Conservation (phyloP, 192 early-diverging fungal species). For the Entomortierella lignicola region DNA sequence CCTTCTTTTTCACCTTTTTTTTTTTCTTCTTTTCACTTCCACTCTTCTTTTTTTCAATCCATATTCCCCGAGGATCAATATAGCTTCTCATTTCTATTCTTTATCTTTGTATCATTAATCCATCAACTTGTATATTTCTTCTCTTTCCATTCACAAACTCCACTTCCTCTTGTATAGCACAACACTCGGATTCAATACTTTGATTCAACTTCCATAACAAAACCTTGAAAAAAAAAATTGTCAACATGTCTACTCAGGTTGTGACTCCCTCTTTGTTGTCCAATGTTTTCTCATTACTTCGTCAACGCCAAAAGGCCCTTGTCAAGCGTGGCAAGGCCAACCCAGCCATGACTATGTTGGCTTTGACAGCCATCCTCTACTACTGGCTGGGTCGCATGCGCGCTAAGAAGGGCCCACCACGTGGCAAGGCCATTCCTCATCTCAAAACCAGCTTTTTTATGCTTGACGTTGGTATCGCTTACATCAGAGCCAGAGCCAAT, state of each 20-base stretch:
- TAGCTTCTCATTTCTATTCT: neutral
- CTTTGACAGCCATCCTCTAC: constrained; percentile 48
- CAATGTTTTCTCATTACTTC: constrained; percentile 40
- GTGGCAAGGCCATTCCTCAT: constrained; percentile 48
- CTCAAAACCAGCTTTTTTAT: constrained; percentile 46
- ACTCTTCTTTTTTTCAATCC: neutral
- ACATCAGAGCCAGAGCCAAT: constrained; percentile 30
- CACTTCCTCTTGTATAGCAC: neutral
- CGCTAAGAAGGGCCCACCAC: constrained; percentile 42
- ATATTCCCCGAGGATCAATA: neutral
- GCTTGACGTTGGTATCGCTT: constrained; percentile 36
- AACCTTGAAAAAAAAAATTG: too few species aligned
- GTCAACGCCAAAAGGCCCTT: constrained; percentile 44
- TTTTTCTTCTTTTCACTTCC: neutral
- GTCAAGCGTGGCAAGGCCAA: constrained; percentile 51
- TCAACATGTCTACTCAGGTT: constrained; percentile 27
- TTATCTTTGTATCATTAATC: constrained; percentile 6
- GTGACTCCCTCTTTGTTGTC: constrained; percentile 30
- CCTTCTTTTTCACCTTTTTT: neutral
- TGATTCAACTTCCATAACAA: too few species aligned
- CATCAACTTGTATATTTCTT: constrained; percentile 3
- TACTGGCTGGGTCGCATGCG: constrained; percentile 51
- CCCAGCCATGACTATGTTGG: constrained; percentile 51
- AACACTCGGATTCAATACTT: too few species aligned
- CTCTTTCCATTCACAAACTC: neutral